A percentile compares a stretch with the other conserved stretches of the same genome.
Evolutionary conservation across 345 rosid species (phyloP).

Genomic region (Sonneratia caseolaris): DNA sequence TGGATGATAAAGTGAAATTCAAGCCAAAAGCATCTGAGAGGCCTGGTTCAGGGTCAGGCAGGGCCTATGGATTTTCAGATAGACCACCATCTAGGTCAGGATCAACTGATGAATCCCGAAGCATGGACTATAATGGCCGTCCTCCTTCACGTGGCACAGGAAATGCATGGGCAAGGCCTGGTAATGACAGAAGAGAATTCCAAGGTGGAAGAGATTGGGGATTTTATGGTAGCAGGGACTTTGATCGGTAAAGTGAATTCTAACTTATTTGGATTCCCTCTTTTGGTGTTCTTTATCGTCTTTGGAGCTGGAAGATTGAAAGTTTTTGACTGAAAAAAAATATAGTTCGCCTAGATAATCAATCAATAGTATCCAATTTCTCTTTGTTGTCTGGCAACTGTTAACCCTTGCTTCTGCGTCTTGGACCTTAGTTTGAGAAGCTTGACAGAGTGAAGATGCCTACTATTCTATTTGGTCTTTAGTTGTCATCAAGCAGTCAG

Average conservation of each 20-base stretch:
- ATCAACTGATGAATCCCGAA: constrained; percentile 64
- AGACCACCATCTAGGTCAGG: constrained; percentile 77
- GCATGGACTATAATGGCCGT: constrained; percentile 56
- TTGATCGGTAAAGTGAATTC: constrained; percentile 43
- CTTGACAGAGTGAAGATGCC: no score
- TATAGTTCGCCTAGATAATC: no score
- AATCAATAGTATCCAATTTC: no score
- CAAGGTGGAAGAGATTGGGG: constrained; percentile 84
- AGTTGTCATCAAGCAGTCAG: not conserved
- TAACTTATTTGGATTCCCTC: not conserved
- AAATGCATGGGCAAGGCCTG: constrained; percentile 55
- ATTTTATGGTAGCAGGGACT: constrained; percentile 59
- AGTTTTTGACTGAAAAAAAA: not conserved
- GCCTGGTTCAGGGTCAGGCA: constrained; percentile 75
- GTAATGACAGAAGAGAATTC: constrained; percentile 65
- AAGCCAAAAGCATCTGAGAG: constrained; percentile 64
- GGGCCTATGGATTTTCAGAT: constrained; percentile 46
- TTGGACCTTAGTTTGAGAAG: no score
- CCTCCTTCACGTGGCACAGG: constrained; percentile 77
- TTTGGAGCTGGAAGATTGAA: not conserved
- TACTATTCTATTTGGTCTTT: no score
- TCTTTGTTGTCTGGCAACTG: no score
- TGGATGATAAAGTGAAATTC: constrained; percentile 76
- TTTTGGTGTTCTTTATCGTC: not conserved
- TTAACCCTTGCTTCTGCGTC: no score